Evolutionary conservation across 768 basidiomycete species (phyloP).

Genomic region (Rhodotorula sphaerocarpa): DNA sequence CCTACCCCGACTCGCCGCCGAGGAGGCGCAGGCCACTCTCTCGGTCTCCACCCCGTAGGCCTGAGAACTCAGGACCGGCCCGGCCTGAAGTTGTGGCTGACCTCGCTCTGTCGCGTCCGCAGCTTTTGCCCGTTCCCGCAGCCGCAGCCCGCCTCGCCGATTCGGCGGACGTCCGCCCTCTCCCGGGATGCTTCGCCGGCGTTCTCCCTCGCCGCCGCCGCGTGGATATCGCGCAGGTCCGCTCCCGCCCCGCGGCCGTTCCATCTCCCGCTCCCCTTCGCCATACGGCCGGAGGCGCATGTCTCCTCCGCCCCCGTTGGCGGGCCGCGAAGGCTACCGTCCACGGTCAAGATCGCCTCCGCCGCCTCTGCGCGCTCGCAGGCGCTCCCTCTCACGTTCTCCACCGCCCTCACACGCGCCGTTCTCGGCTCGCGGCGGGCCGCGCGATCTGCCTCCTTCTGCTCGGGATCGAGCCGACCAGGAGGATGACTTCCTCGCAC

Average conservation of each 20-base stretch:
- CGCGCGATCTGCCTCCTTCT: background rate
- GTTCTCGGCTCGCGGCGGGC: constrained; percentile 1
- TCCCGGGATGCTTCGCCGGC: constrained; percentile 15
- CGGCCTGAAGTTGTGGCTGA: too few species aligned
- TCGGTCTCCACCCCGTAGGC: constrained; percentile 26
- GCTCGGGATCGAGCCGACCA: background rate
- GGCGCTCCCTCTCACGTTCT: constrained; percentile 2
- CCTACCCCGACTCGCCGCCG: background rate
- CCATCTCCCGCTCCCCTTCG: constrained; percentile 2
- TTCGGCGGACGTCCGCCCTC: constrained; percentile 2
- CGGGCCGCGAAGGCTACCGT: background rate
- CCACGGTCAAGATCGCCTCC: background rate
- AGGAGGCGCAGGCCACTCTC: constrained; percentile 6
- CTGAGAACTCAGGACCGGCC: background rate
- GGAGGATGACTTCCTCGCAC: constrained; percentile 21
- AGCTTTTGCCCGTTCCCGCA: constrained; percentile 10
- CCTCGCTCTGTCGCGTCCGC: background rate
- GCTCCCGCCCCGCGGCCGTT: background rate
- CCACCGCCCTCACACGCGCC: constrained; percentile 14
- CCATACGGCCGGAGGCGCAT: background rate
- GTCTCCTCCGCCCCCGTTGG: background rate
- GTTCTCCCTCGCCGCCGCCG: constrained; percentile 4
- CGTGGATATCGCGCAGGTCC: background rate
- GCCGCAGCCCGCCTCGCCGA: constrained; percentile 9
- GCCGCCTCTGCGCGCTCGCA: background rate